phyloP scores from a whole-genome alignment of 2,329 filamentous ascomycete species.

The Phaeomoniella chlamydospora region DNA sequence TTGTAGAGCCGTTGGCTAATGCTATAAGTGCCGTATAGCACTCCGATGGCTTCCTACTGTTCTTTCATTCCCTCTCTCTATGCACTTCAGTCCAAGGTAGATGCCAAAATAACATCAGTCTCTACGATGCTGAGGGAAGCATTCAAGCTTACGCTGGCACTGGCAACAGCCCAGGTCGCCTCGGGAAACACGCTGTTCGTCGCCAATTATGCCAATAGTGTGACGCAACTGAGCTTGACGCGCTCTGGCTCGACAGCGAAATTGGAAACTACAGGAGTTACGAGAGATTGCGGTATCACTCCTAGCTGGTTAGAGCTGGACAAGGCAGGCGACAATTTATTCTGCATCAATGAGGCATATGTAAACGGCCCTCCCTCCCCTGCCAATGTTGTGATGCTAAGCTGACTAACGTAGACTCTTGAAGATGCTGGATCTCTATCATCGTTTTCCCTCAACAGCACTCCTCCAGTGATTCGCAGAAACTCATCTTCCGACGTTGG shows the following conservation, averaged over 20 bases:
- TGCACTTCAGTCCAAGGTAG: no score
- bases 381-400: no score
- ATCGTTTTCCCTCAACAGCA: not conserved
- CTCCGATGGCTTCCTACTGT: no score
- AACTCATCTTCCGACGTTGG: not conserved
- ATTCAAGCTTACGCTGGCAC: not conserved
- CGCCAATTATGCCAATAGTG: not conserved
- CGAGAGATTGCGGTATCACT: conserved; percentile 8
- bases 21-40: no score
- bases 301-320: conserved; percentile 23
- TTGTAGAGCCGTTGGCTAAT: no score
- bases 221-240: not conserved
- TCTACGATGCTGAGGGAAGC: not conserved
- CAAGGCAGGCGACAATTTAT: conserved; percentile 12
- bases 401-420: not conserved
- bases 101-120: not conserved
- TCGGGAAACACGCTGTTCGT: not conserved
- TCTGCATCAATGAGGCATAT: conserved; percentile 20
- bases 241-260: not conserved
- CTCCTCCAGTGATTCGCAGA: not conserved
- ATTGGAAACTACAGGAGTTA: not conserved
- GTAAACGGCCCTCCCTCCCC: no score
- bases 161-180: not conserved
- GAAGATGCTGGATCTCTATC: not conserved
- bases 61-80: no score